These are phyloP conservation scores for Galerina sulciceps DNA, from an alignment of 768 basidiomycete species.

Conservation along the genomic window DNA sequence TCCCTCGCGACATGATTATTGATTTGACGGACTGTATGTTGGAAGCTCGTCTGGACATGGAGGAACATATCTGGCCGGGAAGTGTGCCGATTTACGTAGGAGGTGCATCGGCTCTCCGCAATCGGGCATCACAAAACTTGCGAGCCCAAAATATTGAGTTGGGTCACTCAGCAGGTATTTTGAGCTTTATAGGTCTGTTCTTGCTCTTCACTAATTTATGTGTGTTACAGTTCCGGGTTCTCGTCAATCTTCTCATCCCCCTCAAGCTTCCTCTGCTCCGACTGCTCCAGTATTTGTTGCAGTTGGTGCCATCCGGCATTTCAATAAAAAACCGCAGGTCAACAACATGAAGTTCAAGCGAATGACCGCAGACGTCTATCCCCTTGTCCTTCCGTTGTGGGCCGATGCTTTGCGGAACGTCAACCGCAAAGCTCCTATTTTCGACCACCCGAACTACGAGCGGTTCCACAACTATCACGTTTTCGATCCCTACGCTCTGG, in stretches of 20 bases:
- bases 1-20: no score
- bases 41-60: no score
- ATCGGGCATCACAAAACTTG: not conserved
- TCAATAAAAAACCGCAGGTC: not conserved
- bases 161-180: not conserved
- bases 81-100: not conserved
- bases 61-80: no score
- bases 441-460: not conserved
- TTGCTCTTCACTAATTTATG: no score
- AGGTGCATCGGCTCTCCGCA: not conserved
- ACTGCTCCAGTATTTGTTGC: no score
- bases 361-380: not conserved
- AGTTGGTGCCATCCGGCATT: no score
- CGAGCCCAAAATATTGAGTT: not conserved
- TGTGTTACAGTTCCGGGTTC: no score
- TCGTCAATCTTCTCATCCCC: no score
- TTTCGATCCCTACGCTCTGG: not conserved
- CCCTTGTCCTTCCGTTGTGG: not conserved
- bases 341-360: not conserved
- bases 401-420: not conserved
- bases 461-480: not conserved
- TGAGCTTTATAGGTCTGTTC: no score
- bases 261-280: no score
- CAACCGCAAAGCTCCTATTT: not conserved
- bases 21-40: no score